Evolutionary conservation across 139 green algal genomes (phyloP), one percentile per base, ranked within the genome.

Genomic region (Picochlorum sp.): DNA sequence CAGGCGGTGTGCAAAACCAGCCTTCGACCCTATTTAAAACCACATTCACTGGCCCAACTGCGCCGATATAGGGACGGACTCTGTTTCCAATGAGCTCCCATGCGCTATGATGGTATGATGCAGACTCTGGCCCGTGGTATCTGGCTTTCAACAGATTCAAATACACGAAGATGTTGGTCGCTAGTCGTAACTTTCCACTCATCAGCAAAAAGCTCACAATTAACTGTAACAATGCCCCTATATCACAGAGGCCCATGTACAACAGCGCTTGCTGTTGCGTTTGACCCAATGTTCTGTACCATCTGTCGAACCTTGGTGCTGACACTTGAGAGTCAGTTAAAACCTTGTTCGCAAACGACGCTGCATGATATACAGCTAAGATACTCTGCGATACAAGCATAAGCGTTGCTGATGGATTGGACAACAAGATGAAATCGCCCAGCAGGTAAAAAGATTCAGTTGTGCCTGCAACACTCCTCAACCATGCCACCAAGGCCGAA

Each of bases 341-440:
- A 41, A 41, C 34, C 34, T 41, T 21, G 6, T 54, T 54, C 6
- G n/a, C 18, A 20, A 54, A 20, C 47, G 47, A 54, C 7, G n/a
- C 47, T 54, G 47, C 47, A 21, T 54, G 47, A 54, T 54, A 54
- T 7, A 54, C n/a, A 26, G 47, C 16, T 5, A 54, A 54, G 47
- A 54, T 54, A 54, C 47, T 21, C n/a, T 54, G 47, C 10, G 47
- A 54, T 9, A 54, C 47, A 54, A 54, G n/a, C 16, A 54, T 21
- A 26, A 54, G n/a, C 4, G 47, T 26, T 24, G 47, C 47, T 54
- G 47, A 54, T 20, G 18, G 47, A 54, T 54, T 54, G 16, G n/a
- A 20, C 16, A 54, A 21, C 18, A 54, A 26, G 47, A 54, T 20
- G 18, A 54, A 21, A 20, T 20, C n/a, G 47, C 47, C 4, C 6